phyloP scores from a whole-genome alignment of 2,329 filamentous ascomycete genomes.

The Penicillium sp. region DNA sequence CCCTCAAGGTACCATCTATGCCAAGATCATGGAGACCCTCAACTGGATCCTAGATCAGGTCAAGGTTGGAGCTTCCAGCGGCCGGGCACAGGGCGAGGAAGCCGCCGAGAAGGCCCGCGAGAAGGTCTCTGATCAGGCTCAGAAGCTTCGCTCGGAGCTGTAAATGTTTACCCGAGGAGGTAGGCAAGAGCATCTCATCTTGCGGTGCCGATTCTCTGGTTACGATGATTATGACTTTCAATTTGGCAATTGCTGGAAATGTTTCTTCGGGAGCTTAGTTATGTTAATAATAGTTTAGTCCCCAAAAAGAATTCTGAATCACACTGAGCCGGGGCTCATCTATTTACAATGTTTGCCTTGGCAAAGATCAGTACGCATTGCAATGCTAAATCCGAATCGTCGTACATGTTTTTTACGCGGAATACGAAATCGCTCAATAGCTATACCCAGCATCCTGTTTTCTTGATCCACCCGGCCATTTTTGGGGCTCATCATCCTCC shows the following conservation, averaged over 20 bases:
- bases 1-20: conserved; percentile 61
- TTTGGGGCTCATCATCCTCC: not conserved
- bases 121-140: conserved; percentile 51
- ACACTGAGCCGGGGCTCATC: not conserved
- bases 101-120: conserved; percentile 43
- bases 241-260: conserved; percentile 4
- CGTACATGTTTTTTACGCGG: not conserved
- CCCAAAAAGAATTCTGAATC: conserved; percentile 6
- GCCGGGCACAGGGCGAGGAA: conserved; percentile 47
- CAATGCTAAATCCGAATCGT: not conserved
- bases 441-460: not conserved
- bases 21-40: conserved; percentile 52
- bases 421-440: not conserved
- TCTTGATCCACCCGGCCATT: not conserved
- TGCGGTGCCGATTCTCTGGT: conserved; percentile 3
- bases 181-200: not conserved
- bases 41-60: conserved; percentile 50
- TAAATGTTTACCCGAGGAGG: conserved; percentile 16
- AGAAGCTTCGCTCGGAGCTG: conserved; percentile 30
- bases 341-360: not conserved
- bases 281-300: conserved; percentile 3
- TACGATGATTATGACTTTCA: conserved; percentile 22
- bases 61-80: conserved; percentile 46
- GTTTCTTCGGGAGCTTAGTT: conserved; percentile 2
- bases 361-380: not conserved